phyloP scores from a whole-genome alignment of 78 protist genomes.

The Dictyostelium intermedium region DNA sequence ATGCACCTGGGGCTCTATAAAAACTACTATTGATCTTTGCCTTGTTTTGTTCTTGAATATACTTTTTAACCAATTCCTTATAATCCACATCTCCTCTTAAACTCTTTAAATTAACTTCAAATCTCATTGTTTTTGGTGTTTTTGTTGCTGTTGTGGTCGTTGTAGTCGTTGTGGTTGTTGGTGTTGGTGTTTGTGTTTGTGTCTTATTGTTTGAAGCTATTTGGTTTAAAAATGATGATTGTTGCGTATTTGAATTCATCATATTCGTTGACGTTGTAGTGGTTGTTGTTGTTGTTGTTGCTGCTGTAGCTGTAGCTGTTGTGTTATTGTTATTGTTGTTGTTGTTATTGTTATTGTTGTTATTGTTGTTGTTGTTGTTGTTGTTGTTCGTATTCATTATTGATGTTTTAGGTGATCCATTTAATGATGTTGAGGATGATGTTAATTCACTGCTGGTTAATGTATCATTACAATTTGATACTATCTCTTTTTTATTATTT shows the following conservation, averaged over 20 bases:
- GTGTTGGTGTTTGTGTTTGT: no score
- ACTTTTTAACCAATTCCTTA: neutral
- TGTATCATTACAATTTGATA: neutral
- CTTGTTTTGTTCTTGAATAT: neutral
- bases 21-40: conserved; percentile 28
- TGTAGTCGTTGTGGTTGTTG: neutral
- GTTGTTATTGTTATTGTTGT: neutral
- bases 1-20: neutral
- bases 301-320: neutral
- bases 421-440: neutral
- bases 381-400: neutral
- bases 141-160: neutral
- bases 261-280: no score
- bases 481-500: neutral
- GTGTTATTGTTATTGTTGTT: neutral
- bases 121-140: conserved; percentile 32
- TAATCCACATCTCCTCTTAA: neutral
- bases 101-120: conserved; percentile 7
- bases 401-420: neutral
- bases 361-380: neutral
- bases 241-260: no score
- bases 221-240: no score
- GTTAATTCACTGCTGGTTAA: neutral
- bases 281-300: neutral
- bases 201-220: no score